phyloP scores from a whole-genome alignment of 306 rosid genomes.

The Vigna angularis region DNA sequence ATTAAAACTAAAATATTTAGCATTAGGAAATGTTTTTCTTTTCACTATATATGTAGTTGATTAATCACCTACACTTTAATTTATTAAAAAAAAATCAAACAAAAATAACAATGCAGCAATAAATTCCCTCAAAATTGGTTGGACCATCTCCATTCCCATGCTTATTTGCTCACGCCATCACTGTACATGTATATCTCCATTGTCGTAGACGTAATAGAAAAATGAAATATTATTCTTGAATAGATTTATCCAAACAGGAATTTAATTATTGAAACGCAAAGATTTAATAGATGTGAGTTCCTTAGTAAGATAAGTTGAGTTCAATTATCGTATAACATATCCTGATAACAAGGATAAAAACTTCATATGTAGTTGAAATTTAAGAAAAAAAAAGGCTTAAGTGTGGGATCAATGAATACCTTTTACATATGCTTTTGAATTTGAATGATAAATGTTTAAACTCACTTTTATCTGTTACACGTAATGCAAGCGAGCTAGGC shows the following conservation, averaged over 20 bases:
- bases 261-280: not conserved
- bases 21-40: too few relatives aligned
- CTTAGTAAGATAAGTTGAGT: not conserved
- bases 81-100: not conserved
- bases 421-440: constrained; percentile 1
- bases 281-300: not conserved
- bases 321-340: not conserved
- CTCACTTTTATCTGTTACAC: constrained; percentile 18
- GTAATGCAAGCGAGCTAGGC: constrained; percentile 35
- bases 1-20: too few relatives aligned
- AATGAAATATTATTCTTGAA: constrained; percentile 19
- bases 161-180: constrained; percentile 6
- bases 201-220: not conserved
- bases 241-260: not conserved
- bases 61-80: not conserved
- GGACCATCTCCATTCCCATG: constrained; percentile 43
- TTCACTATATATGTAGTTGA: not conserved
- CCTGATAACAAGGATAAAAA: not conserved
- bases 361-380: not conserved
- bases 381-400: not conserved
- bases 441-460: constrained; percentile 2
- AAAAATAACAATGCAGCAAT: not conserved
- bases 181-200: not conserved
- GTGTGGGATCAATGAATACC: not conserved
- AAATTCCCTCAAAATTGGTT: constrained; percentile 16